phyloP scores from a whole-genome alignment of 768 basidiomycete species.

The Guyanaporus albipodus region DNA sequence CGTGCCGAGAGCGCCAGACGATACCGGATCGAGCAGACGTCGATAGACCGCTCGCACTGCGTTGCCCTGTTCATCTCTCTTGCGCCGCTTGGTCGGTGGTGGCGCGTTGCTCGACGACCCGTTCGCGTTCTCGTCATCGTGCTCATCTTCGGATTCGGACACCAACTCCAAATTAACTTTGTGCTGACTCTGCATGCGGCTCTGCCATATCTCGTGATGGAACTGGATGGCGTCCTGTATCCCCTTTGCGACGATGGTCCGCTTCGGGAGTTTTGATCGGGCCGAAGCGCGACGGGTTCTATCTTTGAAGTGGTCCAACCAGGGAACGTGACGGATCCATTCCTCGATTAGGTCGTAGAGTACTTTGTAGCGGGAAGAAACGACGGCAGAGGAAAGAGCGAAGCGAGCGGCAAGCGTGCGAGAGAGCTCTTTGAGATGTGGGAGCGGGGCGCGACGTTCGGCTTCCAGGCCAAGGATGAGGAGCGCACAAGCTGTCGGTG shows the following conservation, averaged over 20 bases:
- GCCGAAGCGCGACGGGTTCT: conserved; percentile 35
- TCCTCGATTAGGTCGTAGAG: conserved; percentile 57
- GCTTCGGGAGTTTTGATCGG: conserved; percentile 57
- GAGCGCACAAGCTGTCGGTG: conserved; percentile 61
- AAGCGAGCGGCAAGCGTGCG: conserved; percentile 50
- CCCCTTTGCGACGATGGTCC: conserved; percentile 62
- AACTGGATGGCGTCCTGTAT: conserved; percentile 68
- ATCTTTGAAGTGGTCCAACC: conserved; percentile 58
- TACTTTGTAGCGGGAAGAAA: conserved; percentile 67
- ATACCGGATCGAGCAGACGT: conserved; percentile 59
- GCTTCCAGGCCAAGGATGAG: conserved; percentile 70
- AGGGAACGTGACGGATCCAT: conserved; percentile 65
- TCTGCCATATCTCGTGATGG: conserved; percentile 57
- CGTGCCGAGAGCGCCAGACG: conserved; percentile 23
- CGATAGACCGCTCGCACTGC: conserved; percentile 45
- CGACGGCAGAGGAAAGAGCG: conserved; percentile 46
- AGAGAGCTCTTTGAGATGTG: conserved; percentile 55
- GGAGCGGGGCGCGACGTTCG: conserved; percentile 49
- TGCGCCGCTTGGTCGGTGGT: conserved; percentile 31
- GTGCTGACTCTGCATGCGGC: conserved; percentile 34
- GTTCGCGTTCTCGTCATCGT: conserved; percentile 14
- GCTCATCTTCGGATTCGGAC: conserved; percentile 31
- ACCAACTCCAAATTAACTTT: conserved; percentile 40
- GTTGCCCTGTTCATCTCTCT: conserved; percentile 18
- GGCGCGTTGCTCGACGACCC: conserved; percentile 10